Conservation (phyloP, 2,329 filamentous ascomycete species). For the Fusarium tricinctum region DNA sequence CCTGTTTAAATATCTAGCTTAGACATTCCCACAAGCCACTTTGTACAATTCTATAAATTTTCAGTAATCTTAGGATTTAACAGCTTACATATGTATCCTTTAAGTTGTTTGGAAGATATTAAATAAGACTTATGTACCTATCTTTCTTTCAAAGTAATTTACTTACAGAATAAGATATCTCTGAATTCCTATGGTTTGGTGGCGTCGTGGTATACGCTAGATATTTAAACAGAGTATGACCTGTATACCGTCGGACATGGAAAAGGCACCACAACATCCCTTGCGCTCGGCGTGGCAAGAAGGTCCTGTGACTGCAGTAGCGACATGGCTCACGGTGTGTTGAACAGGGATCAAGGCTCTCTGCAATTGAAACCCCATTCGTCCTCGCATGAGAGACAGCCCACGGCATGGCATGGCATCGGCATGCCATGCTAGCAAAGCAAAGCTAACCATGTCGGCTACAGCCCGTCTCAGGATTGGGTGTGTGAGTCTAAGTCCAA, state of each 20-base stretch:
- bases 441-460: constrained; percentile 36
- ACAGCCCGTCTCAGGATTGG: constrained; percentile 39
- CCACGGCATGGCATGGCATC: constrained; percentile 25
- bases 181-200: too few relatives aligned
- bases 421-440: constrained; percentile 23
- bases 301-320: constrained; percentile 51
- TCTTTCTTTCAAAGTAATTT: too few relatives aligned
- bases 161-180: too few relatives aligned
- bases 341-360: constrained; percentile 48
- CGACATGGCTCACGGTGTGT: constrained; percentile 48
- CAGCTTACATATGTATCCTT: too few relatives aligned
- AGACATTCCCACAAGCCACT: too few relatives aligned
- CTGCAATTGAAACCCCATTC: constrained; percentile 50
- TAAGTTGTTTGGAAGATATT: too few relatives aligned
- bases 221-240: too few relatives aligned
- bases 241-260: constrained; percentile 23
- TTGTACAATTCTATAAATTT: too few relatives aligned
- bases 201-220: too few relatives aligned
- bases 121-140: too few relatives aligned
- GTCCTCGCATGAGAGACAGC: constrained; percentile 41
- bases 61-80: too few relatives aligned
- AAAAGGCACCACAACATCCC: constrained; percentile 40
- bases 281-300: constrained; percentile 47
- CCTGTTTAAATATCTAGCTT: too few relatives aligned
- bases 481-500: constrained; percentile 14